Evolutionary conservation across 805 yeast genomes (phyloP).

Genomic region (Candida tibetensis): DNA sequence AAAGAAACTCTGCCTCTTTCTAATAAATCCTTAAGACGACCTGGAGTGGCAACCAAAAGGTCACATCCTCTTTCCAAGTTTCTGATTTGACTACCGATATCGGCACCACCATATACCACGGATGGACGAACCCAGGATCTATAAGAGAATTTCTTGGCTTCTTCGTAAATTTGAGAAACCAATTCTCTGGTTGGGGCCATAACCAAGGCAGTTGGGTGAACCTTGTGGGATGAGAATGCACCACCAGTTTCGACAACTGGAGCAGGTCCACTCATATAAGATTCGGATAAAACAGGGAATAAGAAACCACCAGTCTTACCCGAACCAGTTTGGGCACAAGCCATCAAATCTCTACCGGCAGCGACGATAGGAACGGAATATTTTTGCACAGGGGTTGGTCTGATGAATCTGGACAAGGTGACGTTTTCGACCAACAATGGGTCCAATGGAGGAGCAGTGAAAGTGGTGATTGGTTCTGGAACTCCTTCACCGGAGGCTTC

Average conservation of each 20-base stretch:
- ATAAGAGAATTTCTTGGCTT: constrained; percentile 91
- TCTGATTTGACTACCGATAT: constrained; percentile 81
- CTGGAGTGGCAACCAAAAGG: constrained; percentile 96
- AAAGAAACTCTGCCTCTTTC: constrained; percentile 94
- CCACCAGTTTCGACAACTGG: constrained; percentile 47
- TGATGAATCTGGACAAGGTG: constrained; percentile 81
- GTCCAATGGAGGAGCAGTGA: constrained; percentile 92
- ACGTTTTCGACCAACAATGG: constrained; percentile 82
- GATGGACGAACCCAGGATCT: constrained; percentile 98
- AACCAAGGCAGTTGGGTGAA: constrained; percentile 90
- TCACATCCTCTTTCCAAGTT: constrained; percentile 93
- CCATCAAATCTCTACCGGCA: constrained; percentile 89
- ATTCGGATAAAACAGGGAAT: constrained; percentile 94
- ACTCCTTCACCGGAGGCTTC: constrained; percentile 95
- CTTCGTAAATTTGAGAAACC: constrained; percentile 94
- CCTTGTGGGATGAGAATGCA: constrained; percentile 67
- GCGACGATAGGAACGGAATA: constrained; percentile 91
- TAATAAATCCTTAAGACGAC: constrained; percentile 93
- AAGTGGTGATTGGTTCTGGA: constrained; percentile 87
- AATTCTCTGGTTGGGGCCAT: constrained; percentile 99
- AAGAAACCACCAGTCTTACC: constrained; percentile 99
- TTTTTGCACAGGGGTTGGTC: constrained; percentile 96
- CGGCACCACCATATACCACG: constrained; percentile 99
- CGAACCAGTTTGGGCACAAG: constrained; percentile 98
- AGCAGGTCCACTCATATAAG: constrained; percentile 85